A percentile compares a stretch with the other conserved stretches of the same genome.
Conservation (phyloP, 1,139 yeast species). For the Wickerhamomyces sp. region DNA sequence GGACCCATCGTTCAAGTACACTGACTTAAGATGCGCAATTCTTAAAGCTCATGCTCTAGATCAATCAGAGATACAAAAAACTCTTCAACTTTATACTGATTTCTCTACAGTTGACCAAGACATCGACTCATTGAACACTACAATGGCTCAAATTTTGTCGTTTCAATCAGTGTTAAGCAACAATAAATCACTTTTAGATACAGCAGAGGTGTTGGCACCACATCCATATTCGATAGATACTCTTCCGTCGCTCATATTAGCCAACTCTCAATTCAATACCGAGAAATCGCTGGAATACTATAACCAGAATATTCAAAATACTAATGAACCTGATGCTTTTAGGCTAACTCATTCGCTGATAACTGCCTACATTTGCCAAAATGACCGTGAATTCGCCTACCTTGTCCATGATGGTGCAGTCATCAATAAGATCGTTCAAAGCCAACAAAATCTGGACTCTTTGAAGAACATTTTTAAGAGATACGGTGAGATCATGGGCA, state of each 20-base stretch:
- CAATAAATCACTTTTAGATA: slow-evolving; percentile 31
- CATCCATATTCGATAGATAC: slow-evolving; percentile 32
- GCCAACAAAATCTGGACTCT: slow-evolving; percentile 39
- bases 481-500: slow-evolving; percentile 50
- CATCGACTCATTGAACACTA: slow-evolving; percentile 33
- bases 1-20: slow-evolving; percentile 2
- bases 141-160: slow-evolving; percentile 34
- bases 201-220: slow-evolving; percentile 45
- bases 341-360: slow-evolving; percentile 49
- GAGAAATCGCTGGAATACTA: slow-evolving; percentile 46
- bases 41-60: slow-evolving; percentile 38
- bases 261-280: slow-evolving; percentile 40
- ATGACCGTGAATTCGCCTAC: slow-evolving; percentile 60
- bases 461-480: slow-evolving; percentile 45
- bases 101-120: slow-evolving; percentile 38
- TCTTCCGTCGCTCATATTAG: slow-evolving; percentile 44
- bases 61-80: slow-evolving; percentile 32
- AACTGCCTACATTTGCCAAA: slow-evolving; percentile 41
- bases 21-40: slow-evolving; percentile 11
- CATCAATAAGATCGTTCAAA: slow-evolving; percentile 37
- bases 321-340: slow-evolving; percentile 21
- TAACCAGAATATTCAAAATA: slow-evolving; percentile 44
- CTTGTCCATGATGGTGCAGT: slow-evolving; percentile 55
- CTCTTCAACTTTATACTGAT: slow-evolving; percentile 44
- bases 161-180: slow-evolving; percentile 37